Percentiles rank a stretch among this genome's conserved stretches.
Evolutionary conservation across 495 filamentous ascomycete genomes (phyloP).

Genomic region (Hypoxylon rickii): DNA sequence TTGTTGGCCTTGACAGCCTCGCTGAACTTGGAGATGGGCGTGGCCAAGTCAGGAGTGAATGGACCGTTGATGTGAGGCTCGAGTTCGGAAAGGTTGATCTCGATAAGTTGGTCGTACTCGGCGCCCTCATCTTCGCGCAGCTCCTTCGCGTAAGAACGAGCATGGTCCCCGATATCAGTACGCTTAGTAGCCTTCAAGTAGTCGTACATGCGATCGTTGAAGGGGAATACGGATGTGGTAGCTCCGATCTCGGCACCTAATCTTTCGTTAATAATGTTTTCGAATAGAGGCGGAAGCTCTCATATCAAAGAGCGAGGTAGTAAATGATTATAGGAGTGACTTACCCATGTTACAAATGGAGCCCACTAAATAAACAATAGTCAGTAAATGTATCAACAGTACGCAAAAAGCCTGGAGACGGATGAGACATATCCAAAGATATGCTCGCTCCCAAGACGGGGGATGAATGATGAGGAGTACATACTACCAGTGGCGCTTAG

Average conservation of each 20-base stretch:
- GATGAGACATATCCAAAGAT: too few species aligned
- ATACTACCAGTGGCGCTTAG: slow-evolving; percentile 65
- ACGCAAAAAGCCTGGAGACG: too few species aligned
- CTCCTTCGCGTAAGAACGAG: slow-evolving; percentile 81
- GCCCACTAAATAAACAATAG: too few species aligned
- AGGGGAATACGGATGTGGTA: slow-evolving; percentile 97
- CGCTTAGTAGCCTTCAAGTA: slow-evolving; percentile 95
- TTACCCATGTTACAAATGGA: slow-evolving; percentile 75
- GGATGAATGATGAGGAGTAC: too few species aligned
- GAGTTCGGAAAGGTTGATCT: slow-evolving; percentile 91
- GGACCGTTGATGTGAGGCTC: slow-evolving; percentile 99
- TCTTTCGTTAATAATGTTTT: background rate
- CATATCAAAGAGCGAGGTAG: background rate
- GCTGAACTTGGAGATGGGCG: slow-evolving; percentile 96
- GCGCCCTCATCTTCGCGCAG: slow-evolving; percentile 90
- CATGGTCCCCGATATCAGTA: slow-evolving; percentile 84
- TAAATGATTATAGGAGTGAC: too few species aligned
- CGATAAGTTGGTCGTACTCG: slow-evolving; percentile 94
- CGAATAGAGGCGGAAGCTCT: background rate
- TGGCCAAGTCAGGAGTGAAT: slow-evolving; percentile 99
- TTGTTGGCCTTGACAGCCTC: slow-evolving; percentile 90
- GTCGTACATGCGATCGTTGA: slow-evolving; percentile 97
- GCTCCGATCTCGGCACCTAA: slow-evolving; percentile 84
- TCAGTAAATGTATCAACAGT: too few species aligned
- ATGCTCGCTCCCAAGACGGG: too few species aligned